These are phyloP conservation scores for Protomyces inouyei DNA, from an alignment of 1,139 yeast species.

Conservation along the genomic window DNA sequence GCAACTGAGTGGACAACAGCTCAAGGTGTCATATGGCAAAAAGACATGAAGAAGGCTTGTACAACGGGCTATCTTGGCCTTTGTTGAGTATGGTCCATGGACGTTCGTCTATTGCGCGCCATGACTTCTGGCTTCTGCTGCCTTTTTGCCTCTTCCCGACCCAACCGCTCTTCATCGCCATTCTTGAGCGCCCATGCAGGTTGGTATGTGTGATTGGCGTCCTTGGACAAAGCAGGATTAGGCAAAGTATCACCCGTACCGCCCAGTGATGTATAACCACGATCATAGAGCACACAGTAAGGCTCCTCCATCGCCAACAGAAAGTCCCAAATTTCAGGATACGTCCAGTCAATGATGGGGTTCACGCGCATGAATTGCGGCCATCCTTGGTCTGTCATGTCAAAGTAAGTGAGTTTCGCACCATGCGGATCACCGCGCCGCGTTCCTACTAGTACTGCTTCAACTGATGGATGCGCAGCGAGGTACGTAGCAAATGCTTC, in stretches of 20 bases:
- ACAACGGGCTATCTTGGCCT: not conserved
- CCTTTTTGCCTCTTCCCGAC: constrained; percentile 16
- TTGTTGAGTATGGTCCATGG: not conserved
- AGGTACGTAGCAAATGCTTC: constrained; percentile 62
- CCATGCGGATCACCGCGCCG: constrained; percentile 79
- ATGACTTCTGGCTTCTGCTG: not conserved
- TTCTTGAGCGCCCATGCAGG: constrained; percentile 28
- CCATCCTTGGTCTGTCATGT: constrained; percentile 78
- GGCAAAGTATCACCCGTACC: constrained; percentile 61
- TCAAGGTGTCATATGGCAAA: constrained; percentile 46
- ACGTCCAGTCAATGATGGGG: constrained; percentile 79
- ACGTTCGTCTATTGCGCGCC: constrained; percentile 2
- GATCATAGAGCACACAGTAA: constrained; percentile 68
- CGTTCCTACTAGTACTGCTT: constrained; percentile 74
- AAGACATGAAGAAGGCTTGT: constrained; percentile 12
- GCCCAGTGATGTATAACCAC: constrained; percentile 78
- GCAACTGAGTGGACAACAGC: constrained; percentile 40
- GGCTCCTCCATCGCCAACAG: constrained; percentile 49
- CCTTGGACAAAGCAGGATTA: constrained; percentile 52
- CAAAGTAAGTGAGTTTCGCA: constrained; percentile 49
- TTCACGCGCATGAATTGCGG: constrained; percentile 74
- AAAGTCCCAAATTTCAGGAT: constrained; percentile 68
- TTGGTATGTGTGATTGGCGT: constrained; percentile 27
- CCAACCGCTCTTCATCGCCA: constrained; percentile 24
- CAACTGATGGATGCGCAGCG: constrained; percentile 45